Evolutionary conservation across 2,329 filamentous ascomycete species (phyloP).

Genomic region (Fusarium chaquense): DNA sequence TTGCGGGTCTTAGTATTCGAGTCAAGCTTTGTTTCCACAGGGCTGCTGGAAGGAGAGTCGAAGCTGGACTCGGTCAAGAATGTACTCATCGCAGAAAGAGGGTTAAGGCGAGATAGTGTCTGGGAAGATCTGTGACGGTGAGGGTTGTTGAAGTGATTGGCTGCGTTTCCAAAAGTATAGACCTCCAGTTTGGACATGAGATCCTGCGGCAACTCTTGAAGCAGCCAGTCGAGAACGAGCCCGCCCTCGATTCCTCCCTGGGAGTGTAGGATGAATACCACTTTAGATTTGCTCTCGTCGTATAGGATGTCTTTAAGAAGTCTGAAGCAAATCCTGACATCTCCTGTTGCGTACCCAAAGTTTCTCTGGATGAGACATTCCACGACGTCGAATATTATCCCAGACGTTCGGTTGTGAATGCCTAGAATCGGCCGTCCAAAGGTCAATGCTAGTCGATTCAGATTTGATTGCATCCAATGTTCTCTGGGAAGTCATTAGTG

Average conservation of each 20-base stretch:
- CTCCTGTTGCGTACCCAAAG: slow-evolving; percentile 76
- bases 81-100: slow-evolving; percentile 51
- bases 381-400: slow-evolving; percentile 80
- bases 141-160: slow-evolving; percentile 86
- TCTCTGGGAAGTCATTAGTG: slow-evolving; percentile 54
- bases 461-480: slow-evolving; percentile 76
- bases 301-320: slow-evolving; percentile 73
- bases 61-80: slow-evolving; percentile 54
- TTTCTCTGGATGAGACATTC: slow-evolving; percentile 83
- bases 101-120: slow-evolving; percentile 50
- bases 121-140: slow-evolving; percentile 64
- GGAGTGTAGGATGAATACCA: slow-evolving; percentile 80
- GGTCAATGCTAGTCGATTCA: slow-evolving; percentile 77
- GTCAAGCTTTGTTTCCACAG: slow-evolving; percentile 37
- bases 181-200: slow-evolving; percentile 77
- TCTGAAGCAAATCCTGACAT: slow-evolving; percentile 72
- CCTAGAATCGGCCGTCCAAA: slow-evolving; percentile 78
- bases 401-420: slow-evolving; percentile 80
- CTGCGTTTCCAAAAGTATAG: slow-evolving; percentile 82
- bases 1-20: slow-evolving; percentile 26
- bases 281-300: slow-evolving; percentile 71
- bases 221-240: slow-evolving; percentile 80
- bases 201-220: slow-evolving; percentile 76
- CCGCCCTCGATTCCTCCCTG: slow-evolving; percentile 82
- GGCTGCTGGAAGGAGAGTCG: slow-evolving; percentile 39